Base-by-base conservation (phyloP, 2,329 filamentous ascomycete genomes). In the Exserohilum turcica region DNA sequence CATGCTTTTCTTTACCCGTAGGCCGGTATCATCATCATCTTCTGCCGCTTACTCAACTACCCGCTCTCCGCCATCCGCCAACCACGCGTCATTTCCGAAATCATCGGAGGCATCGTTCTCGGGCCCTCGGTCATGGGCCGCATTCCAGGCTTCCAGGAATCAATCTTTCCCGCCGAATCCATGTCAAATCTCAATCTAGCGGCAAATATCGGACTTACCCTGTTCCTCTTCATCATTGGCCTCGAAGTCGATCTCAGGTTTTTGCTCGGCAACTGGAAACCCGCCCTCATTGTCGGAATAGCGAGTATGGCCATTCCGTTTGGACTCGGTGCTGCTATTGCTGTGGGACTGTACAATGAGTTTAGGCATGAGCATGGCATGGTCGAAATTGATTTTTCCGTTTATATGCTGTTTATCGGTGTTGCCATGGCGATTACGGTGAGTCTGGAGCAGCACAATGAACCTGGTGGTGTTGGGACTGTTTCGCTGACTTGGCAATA, bases 341-440 rank as follows among this genome's bases (percentile, higher is more conserved):
- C 92, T 2, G 92, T 86, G 74, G 92, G 92, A 0, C 74, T 96
- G 10, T 95, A 91, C 66, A 76, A 92, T 53, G 75, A 92, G 52
- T 96, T 95, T 65, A 79, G 79, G 5, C 62, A 78, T 55, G 85
- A 87, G 45, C 68, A 78, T 0, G 80, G 78, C 4, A 81, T 80
- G 7, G 80, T 82, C n/a, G 78, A 77, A 0, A 84, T 89, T 43
- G 73, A 76, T 13, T 88, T 88, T 68, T 81, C 82, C 2, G 81
- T 84, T 2, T 89, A 84, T 61, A 80, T 86, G 74, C 80, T 92
- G 19, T 97, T 97, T 71, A 90, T 97, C 60, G 93, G 92, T 74
- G 92, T 96, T 47, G 93, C 93, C 0, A 87, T 97, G 75, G 90
- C 92, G 24, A 97, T 97, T 64, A 97, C 93, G 1, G 91, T 84